A percentile compares a stretch with the other conserved stretches of the same genome.
Evolutionary conservation across 2,329 filamentous ascomycete species (phyloP).

Genomic region (Colletotrichum somersetense): DNA sequence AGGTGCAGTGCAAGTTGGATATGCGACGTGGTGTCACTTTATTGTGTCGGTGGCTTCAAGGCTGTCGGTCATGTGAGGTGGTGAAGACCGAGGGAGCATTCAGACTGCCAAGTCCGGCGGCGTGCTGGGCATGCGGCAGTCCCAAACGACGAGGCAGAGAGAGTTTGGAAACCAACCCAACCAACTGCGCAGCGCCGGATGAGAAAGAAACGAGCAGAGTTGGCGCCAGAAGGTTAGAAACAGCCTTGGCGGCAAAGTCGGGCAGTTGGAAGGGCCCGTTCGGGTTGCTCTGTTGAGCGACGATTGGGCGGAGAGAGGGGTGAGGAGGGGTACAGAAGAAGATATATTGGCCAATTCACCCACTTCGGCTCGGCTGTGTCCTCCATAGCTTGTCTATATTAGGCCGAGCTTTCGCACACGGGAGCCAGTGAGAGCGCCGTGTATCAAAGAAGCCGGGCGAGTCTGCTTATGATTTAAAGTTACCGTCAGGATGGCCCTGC

Average conservation of each 20-base stretch:
- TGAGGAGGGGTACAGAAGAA: too few species aligned
- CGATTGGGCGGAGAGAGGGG: background rate
- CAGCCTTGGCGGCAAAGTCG: slow-evolving; percentile 8
- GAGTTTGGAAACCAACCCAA: slow-evolving; percentile 9
- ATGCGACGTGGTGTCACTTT: too few species aligned
- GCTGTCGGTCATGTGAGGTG: background rate
- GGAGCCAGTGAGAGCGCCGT: background rate
- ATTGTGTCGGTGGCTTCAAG: background rate
- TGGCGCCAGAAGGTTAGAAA: background rate
- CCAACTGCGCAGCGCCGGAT: slow-evolving; percentile 10
- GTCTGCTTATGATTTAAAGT: background rate
- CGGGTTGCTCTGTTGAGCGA: background rate
- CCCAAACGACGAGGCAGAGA: slow-evolving; percentile 1
- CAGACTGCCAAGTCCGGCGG: slow-evolving; percentile 19
- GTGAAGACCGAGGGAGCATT: background rate
- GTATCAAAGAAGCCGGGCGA: background rate
- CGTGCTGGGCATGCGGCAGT: slow-evolving; percentile 1
- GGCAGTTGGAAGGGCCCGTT: slow-evolving; percentile 6
- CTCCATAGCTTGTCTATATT: background rate
- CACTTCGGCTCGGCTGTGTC: background rate
- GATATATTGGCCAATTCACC: background rate
- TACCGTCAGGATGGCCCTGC: background rate
- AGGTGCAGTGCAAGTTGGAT: background rate
- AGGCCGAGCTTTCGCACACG: background rate
- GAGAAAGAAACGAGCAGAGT: slow-evolving; percentile 1